phyloP scores from a whole-genome alignment of 2,329 filamentous ascomycete genomes.

The Colletotrichum liaoningense region DNA sequence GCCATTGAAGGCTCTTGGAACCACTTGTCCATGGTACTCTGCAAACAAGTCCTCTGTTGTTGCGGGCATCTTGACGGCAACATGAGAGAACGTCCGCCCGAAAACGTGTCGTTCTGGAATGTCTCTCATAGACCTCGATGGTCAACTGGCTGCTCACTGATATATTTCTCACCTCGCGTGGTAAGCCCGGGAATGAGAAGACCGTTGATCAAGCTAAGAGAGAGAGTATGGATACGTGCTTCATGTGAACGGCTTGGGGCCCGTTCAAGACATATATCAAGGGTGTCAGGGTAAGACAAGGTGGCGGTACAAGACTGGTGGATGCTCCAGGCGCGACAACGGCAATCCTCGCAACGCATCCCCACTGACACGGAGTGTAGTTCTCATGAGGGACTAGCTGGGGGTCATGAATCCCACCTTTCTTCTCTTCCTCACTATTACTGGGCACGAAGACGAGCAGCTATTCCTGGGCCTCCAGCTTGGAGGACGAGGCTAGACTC shows the following conservation, averaged over 20 bases:
- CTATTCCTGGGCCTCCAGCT: conserved; percentile 10
- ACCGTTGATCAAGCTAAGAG: conserved; percentile 17
- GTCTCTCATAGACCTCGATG: conserved; percentile 17
- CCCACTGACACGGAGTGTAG: conserved; percentile 1
- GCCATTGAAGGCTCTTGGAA: conserved; percentile 62
- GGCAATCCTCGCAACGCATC: conserved; percentile 11
- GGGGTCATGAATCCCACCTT: background rate
- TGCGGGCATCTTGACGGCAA: conserved; percentile 26
- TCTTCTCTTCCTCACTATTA: background rate
- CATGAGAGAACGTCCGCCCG: conserved; percentile 13
- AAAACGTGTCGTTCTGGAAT: conserved; percentile 14
- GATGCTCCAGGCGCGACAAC: conserved; percentile 22
- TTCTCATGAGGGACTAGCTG: conserved; percentile 11
- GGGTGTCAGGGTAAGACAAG: conserved; percentile 31
- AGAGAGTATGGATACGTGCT: background rate
- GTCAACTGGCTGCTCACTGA: conserved; percentile 3
- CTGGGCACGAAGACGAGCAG: conserved; percentile 1
- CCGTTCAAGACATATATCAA: conserved; percentile 32
- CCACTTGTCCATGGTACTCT: conserved; percentile 56
- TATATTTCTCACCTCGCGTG: conserved; percentile 27
- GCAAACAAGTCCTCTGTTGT: conserved; percentile 45
- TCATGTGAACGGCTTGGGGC: conserved; percentile 8
- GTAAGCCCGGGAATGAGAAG: conserved; percentile 3
- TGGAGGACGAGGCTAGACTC: conserved; percentile 5
- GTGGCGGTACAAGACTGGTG: conserved; percentile 20